Base-by-base conservation (phyloP, 2,329 filamentous ascomycete species). In the Aspergillus jensenii region DNA sequence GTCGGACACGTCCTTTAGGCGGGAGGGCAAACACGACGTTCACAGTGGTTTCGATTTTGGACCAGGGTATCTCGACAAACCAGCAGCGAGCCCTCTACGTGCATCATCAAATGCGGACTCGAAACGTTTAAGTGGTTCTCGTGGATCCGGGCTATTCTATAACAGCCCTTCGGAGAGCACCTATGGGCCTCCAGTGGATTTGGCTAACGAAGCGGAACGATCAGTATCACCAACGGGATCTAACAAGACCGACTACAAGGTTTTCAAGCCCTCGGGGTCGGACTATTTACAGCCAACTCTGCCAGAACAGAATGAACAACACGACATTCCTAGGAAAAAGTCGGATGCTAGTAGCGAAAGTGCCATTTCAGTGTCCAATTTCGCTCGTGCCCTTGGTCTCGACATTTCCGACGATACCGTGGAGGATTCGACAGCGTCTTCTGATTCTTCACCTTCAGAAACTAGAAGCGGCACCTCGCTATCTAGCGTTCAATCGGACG, bases 361-460 rank as follows among this genome's bases (percentile, higher is more conserved):
- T 43, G 68, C 65, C 12, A 60, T 70, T 6, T 76, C 75, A 0
- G 67, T 75, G 12, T 76, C 75, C 4, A 75, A 72, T 45, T 77
- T 77, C 46, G 74, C 74, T 5, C 71, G 72, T 11, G 71, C 70
- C 3, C 60, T 77, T 11, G 75, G 74, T 25, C 62, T 77, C 1
- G 81, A 83, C 35, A 88, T 88, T 64, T 83, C 85, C 0, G 88
- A 89, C 65, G 87, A 90, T 65, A 81, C 83, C 4, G 77, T 84
- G 0, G 85, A 86, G 1, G 82, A 84, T 59, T 91, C 88, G 2
- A 81, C 83, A 25, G 87, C 86, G 0, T 90, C 88, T 0, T 85
- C 83, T 17, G 81, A 82, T 45, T 90, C 87, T 2, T 82, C 80
- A 1, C 82, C 80, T 40, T 88, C 85, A 55, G 80, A 82, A n/a